Evolutionary conservation across 345 rosid species (phyloP).

Genomic region (Camelina laxa): DNA sequence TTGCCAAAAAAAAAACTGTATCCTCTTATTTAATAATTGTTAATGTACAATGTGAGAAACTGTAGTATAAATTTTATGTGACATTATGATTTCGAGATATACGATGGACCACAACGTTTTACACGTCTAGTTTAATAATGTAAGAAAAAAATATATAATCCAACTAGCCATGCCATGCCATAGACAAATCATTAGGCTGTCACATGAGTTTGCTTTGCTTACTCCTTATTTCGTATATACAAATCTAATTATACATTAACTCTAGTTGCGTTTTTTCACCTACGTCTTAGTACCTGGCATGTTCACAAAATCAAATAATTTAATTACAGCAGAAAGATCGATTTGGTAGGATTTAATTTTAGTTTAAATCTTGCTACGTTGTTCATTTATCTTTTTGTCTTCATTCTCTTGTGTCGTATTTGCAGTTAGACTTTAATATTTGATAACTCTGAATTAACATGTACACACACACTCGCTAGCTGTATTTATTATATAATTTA

Average conservation of each 20-base stretch:
- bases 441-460: constrained; percentile 6
- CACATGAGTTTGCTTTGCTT: constrained; percentile 30
- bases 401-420: constrained; percentile 12
- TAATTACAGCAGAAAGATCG: neutral
- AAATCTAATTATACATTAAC: neutral
- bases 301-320: neutral
- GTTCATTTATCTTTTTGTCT: neutral
- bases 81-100: constrained; percentile 38
- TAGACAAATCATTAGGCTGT: constrained; percentile 5
- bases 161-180: neutral
- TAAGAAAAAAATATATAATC: neutral
- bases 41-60: constrained; percentile 19
- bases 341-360: neutral
- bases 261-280: neutral
- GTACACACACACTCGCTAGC: neutral
- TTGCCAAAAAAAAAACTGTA: too few species aligned
- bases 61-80: constrained; percentile 28
- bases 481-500: neutral
- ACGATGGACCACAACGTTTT: constrained; percentile 41
- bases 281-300: neutral
- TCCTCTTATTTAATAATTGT: neutral
- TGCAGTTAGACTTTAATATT: constrained; percentile 12
- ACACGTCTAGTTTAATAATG: constrained; percentile 37
- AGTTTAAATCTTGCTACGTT: constrained; percentile 4
- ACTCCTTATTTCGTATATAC: constrained; percentile 1